Conservation (phyloP, 257 asterid genomes). For the Solanum tarijense region DNA sequence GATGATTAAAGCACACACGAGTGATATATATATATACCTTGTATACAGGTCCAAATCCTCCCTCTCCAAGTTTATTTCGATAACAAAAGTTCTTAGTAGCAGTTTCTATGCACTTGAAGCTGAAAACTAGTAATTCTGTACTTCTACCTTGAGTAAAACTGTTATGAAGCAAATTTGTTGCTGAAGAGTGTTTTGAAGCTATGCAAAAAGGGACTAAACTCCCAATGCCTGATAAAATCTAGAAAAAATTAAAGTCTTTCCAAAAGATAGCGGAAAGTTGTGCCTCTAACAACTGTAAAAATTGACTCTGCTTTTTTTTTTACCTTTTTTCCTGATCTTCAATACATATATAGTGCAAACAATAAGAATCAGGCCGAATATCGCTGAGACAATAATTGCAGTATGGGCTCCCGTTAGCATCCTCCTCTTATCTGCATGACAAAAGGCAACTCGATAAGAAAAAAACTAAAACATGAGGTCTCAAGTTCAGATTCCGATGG, state of each 20-base stretch:
- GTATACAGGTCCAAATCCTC: conserved; percentile 9
- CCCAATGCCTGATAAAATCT: neutral
- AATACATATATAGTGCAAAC: neutral
- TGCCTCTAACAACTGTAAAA: neutral
- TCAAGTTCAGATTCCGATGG: too few relatives aligned
- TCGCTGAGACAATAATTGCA: neutral
- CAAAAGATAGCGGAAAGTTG: neutral
- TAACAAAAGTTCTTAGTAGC: neutral
- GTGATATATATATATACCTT: neutral
- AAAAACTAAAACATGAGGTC: too few relatives aligned
- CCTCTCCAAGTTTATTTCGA: conserved; percentile 3
- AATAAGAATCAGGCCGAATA: neutral
- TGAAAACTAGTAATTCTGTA: conserved; percentile 2
- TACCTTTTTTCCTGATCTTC: neutral
- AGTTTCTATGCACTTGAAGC: neutral
- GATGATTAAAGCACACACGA: too few relatives aligned
- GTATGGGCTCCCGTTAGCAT: neutral
- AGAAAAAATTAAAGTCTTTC: neutral
- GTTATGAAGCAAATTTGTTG: neutral
- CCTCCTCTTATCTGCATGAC: neutral
- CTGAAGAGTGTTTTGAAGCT: neutral
- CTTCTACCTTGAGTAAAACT: neutral
- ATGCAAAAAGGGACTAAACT: neutral
- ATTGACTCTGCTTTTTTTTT: neutral
- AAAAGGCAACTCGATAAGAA: neutral